These are phyloP conservation scores for Mycocentrospora acerina DNA, from an alignment of 2,329 filamentous ascomycete species.

Conservation along the genomic window DNA sequence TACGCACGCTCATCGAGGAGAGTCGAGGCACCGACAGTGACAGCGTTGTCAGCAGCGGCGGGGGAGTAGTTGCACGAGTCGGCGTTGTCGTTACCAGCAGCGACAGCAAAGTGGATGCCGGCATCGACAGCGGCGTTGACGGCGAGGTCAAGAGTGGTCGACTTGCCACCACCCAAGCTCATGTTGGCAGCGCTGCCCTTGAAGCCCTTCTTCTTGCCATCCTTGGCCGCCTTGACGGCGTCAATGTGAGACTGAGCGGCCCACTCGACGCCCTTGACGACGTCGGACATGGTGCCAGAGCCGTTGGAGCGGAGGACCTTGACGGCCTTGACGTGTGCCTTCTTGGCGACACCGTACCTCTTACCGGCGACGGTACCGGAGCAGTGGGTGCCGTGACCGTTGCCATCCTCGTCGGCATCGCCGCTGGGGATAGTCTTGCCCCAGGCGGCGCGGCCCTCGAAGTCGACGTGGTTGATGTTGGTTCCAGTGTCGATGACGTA, in stretches of 20 bases:
- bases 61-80: conserved; percentile 99
- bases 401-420: conserved; percentile 89
- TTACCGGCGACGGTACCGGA: conserved; percentile 96
- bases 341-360: conserved; percentile 99
- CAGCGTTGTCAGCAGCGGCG: conserved; percentile 83
- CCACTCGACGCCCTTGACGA: conserved; percentile 97
- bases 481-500: conserved; percentile 98
- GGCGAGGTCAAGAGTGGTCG: conserved; percentile 81
- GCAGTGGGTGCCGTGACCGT: conserved; percentile 98
- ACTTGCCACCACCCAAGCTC: conserved; percentile 98
- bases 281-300: conserved; percentile 97
- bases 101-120: conserved; percentile 96
- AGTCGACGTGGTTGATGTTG: conserved; percentile 92
- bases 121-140: conserved; percentile 91
- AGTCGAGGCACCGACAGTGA: conserved; percentile 94
- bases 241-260: conserved; percentile 78
- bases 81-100: conserved; percentile 97
- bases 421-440: conserved; percentile 90
- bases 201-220: conserved; percentile 91
- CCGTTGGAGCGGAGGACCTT: conserved; percentile 98
- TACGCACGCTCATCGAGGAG: conserved; percentile 95
- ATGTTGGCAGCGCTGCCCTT: conserved; percentile 99
- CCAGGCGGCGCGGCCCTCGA: conserved; percentile 93
- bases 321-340: conserved; percentile 93
- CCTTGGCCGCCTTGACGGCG: conserved; percentile 76